Percentiles rank a stretch among this genome's conserved stretches.
These are phyloP conservation scores for Circinella minor DNA, from an alignment of 371 early-diverging fungal species.

Conservation along the genomic window DNA sequence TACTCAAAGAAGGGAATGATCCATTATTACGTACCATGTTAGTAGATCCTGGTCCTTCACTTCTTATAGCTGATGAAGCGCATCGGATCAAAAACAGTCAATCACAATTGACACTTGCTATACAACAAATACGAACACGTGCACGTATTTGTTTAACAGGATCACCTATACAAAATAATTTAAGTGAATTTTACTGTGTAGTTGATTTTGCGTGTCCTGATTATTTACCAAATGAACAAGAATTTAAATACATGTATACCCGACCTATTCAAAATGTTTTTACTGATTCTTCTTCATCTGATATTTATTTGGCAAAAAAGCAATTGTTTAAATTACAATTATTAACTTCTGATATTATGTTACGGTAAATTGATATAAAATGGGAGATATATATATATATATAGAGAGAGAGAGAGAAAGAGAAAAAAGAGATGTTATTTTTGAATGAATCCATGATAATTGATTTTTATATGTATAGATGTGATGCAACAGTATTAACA, in stretches of 20 bases:
- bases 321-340: slow-evolving; percentile 25
- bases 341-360: slow-evolving; percentile 19
- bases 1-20: slow-evolving; percentile 20
- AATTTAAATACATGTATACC: slow-evolving; percentile 65
- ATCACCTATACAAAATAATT: slow-evolving; percentile 86
- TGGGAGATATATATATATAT: too few species aligned
- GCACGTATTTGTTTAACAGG: slow-evolving; percentile 86
- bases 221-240: slow-evolving; percentile 56
- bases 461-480: slow-evolving; percentile 24
- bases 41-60: slow-evolving; percentile 65
- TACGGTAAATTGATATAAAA: slow-evolving; percentile 19
- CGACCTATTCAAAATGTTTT: slow-evolving; percentile 71
- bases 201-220: slow-evolving; percentile 73
- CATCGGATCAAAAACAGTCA: slow-evolving; percentile 80
- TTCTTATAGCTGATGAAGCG: slow-evolving; percentile 87
- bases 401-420: too few species aligned
- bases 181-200: slow-evolving; percentile 73
- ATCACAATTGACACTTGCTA: slow-evolving; percentile 43
- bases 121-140: slow-evolving; percentile 55
- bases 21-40: slow-evolving; percentile 35
- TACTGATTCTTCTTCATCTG: slow-evolving; percentile 57
- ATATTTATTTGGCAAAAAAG: slow-evolving; percentile 35
- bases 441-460: too few species aligned
- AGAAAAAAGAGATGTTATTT: too few species aligned
- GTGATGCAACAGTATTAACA: slow-evolving; percentile 54